Percentiles rank a stretch among this genome's conserved stretches.
Conservation (phyloP, 768 basidiomycete genomes). For the Coprinellus aureogranulatus region DNA sequence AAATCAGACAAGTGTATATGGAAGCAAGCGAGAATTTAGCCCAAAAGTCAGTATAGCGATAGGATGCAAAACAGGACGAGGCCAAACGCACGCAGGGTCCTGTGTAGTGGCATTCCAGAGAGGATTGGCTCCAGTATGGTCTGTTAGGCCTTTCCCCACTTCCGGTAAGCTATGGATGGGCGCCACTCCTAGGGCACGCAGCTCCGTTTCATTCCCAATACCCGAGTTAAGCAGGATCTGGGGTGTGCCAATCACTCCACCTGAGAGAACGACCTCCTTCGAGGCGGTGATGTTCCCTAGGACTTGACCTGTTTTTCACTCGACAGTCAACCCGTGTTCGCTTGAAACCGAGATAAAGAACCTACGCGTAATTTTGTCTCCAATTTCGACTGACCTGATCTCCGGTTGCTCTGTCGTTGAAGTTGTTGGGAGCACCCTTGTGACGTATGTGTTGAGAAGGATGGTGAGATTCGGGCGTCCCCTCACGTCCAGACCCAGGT, state of each 20-base stretch:
- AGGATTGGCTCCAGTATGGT: conserved; percentile 7
- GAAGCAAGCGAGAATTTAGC: too few relatives aligned
- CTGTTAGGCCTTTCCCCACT: conserved; percentile 21
- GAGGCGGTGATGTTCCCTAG: conserved; percentile 36
- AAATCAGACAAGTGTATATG: too few relatives aligned
- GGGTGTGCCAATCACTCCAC: conserved; percentile 20
- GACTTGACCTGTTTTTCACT: background rate
- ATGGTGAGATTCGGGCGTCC: background rate
- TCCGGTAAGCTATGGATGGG: conserved; percentile 18
- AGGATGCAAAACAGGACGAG: background rate
- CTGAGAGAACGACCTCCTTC: conserved; percentile 48
- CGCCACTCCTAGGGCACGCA: conserved; percentile 14
- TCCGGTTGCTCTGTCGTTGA: background rate
- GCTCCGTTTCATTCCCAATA: conserved; percentile 21
- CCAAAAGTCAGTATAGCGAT: background rate
- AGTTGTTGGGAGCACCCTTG: background rate
- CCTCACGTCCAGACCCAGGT: background rate
- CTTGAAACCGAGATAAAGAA: background rate
- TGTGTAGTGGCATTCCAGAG: background rate
- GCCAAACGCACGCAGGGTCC: background rate
- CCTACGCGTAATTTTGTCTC: background rate
- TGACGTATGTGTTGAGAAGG: background rate
- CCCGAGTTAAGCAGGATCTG: conserved; percentile 25
- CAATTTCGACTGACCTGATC: conserved; percentile 6
- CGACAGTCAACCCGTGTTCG: background rate